Percentiles rank a stretch among this genome's conserved stretches.
These are phyloP conservation scores for Peniophora sp. DNA, from an alignment of 1,284 basidiomycete species.

Conservation along the genomic window DNA sequence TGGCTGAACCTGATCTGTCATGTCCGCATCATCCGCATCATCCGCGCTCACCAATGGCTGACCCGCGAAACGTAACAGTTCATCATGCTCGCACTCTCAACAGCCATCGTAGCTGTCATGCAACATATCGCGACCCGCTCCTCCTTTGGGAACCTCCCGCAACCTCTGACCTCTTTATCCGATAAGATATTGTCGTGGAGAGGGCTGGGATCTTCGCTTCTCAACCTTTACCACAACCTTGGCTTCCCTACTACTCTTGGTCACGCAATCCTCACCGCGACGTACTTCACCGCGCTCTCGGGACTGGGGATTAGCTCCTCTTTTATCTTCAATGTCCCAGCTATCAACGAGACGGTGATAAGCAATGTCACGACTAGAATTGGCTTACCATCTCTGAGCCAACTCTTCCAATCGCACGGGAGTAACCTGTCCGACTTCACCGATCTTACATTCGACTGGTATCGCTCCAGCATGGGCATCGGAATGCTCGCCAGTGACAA, in stretches of 20 bases:
- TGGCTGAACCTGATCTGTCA: too few relatives aligned
- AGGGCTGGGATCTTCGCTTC: conserved; percentile 13
- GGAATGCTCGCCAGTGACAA: neutral
- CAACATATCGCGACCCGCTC: neutral
- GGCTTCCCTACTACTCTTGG: neutral
- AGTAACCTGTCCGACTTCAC: neutral
- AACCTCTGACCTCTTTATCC: conserved; percentile 12
- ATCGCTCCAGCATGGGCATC: neutral
- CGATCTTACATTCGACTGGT: neutral
- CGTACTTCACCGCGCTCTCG: neutral
- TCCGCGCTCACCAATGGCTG: too few relatives aligned
- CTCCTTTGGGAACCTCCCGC: neutral
- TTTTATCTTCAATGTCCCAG: neutral
- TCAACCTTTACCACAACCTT: conserved; percentile 4
- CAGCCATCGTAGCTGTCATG: neutral
- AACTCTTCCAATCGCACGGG: neutral
- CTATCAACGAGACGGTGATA: neutral
- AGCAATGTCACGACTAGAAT: neutral
- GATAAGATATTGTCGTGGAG: conserved; percentile 12
- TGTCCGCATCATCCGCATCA: too few relatives aligned
- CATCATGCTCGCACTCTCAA: neutral
- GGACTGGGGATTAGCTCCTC: neutral
- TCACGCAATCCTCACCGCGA: neutral
- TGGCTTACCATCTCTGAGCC: neutral
- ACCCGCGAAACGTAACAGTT: too few relatives aligned